These are phyloP conservation scores for Xanthoconium purpureum DNA, from an alignment of 768 basidiomycete genomes.

Conservation along the genomic window DNA sequence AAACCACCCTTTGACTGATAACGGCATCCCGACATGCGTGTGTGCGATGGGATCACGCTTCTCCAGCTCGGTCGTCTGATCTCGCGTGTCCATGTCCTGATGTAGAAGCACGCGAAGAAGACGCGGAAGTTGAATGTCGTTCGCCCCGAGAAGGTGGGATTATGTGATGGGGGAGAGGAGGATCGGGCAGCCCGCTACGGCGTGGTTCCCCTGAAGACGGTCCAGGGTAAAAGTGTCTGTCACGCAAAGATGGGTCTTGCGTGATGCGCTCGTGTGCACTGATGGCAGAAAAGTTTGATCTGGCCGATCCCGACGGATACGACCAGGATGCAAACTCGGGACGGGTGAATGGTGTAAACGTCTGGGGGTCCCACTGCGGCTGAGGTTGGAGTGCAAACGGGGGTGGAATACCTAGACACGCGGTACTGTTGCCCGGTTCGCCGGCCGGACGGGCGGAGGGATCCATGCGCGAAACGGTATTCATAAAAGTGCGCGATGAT, in stretches of 20 bases:
- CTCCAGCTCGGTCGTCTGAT: constrained; percentile 19
- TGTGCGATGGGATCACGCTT: constrained; percentile 12
- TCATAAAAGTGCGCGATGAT: constrained; percentile 12
- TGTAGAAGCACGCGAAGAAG: constrained; percentile 13
- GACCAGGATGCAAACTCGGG: constrained; percentile 36
- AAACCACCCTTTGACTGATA: neutral
- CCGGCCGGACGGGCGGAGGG: constrained; percentile 19
- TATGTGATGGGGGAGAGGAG: constrained; percentile 16
- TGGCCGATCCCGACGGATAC: constrained; percentile 30
- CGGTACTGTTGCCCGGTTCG: constrained; percentile 13
- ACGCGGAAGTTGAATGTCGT: constrained; percentile 12
- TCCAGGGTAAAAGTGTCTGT: constrained; percentile 5
- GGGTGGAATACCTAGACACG: constrained; percentile 36
- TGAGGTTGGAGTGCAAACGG: constrained; percentile 67
- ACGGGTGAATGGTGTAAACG: constrained; percentile 38
- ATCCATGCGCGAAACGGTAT: constrained; percentile 16
- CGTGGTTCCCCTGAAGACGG: constrained; percentile 15
- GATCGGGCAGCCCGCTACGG: constrained; percentile 11
- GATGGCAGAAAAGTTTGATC: constrained; percentile 19
- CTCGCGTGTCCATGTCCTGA: constrained; percentile 13
- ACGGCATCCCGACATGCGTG: constrained; percentile 16
- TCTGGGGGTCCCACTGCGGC: constrained; percentile 59
- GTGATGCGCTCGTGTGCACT: constrained; percentile 15
- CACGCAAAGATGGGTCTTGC: constrained; percentile 8
- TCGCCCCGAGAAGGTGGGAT: constrained; percentile 17